phyloP scores from a whole-genome alignment of 345 rosid species.

The Citrus trifoliata region DNA sequence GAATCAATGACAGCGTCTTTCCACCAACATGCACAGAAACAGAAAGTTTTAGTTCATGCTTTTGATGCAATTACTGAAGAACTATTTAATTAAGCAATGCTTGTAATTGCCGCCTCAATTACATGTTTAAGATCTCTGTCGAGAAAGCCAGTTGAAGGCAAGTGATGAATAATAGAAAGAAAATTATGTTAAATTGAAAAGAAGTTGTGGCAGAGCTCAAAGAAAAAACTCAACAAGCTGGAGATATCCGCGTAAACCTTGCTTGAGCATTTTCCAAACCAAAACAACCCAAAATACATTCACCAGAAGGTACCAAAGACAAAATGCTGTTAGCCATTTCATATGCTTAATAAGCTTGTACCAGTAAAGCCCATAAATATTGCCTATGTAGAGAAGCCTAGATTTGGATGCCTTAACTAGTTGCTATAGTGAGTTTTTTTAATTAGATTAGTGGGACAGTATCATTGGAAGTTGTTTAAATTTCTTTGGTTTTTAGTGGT shows the following conservation, averaged over 20 bases:
- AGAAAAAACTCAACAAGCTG: neutral
- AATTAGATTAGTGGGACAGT: neutral
- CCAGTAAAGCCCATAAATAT: neutral
- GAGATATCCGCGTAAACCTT: too few species aligned
- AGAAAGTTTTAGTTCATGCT: neutral
- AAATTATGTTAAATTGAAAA: neutral
- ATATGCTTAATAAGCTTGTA: neutral
- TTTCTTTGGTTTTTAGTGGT: neutral
- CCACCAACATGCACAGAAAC: neutral
- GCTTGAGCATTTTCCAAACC: too few species aligned
- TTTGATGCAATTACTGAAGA: neutral
- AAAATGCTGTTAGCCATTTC: too few species aligned
- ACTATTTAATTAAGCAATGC: neutral
- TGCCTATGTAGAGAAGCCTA: neutral
- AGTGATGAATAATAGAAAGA: too few species aligned
- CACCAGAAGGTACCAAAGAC: too few species aligned
- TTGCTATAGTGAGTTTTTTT: neutral
- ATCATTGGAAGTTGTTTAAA: neutral
- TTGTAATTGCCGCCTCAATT: neutral
- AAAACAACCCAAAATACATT: too few species aligned
- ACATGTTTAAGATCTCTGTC: neutral
- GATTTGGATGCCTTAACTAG: neutral
- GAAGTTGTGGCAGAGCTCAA: neutral
- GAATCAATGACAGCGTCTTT: neutral
- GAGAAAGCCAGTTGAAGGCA: neutral